Conservation (phyloP, 2,329 filamentous ascomycete species). For the Chrysosporium queenslandicum region DNA sequence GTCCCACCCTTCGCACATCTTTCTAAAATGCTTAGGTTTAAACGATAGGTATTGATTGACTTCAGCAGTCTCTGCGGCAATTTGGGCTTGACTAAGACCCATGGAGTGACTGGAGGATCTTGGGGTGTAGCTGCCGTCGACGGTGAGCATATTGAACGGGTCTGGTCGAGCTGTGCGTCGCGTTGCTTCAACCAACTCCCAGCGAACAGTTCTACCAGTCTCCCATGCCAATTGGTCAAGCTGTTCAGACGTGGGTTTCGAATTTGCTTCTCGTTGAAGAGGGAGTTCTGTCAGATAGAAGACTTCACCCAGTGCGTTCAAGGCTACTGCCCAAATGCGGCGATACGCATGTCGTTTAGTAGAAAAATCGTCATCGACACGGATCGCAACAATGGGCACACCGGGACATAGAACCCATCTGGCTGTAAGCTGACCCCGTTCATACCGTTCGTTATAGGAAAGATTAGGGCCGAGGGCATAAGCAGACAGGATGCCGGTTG, state of each 20-base stretch:
- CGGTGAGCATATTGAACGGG: slow-evolving; percentile 57
- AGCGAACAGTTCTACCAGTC: slow-evolving; percentile 65
- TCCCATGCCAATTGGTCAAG: slow-evolving; percentile 63
- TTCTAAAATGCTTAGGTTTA: slow-evolving; percentile 67
- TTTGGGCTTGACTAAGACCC: slow-evolving; percentile 59
- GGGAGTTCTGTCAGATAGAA: slow-evolving; percentile 73
- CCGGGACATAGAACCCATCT: slow-evolving; percentile 87
- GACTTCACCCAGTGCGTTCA: slow-evolving; percentile 88
- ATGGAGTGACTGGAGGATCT: slow-evolving; percentile 65
- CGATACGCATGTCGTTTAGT: slow-evolving; percentile 56
- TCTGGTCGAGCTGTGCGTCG: slow-evolving; percentile 62
- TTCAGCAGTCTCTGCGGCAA: slow-evolving; percentile 66
- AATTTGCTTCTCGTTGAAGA: slow-evolving; percentile 42
- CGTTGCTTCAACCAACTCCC: slow-evolving; percentile 71
- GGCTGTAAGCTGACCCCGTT: slow-evolving; percentile 68
- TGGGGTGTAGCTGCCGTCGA: slow-evolving; percentile 69
- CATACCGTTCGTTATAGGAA: slow-evolving; percentile 52
- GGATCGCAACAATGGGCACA: slow-evolving; percentile 76
- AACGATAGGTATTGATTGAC: slow-evolving; percentile 66
- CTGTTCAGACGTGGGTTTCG: slow-evolving; percentile 41
- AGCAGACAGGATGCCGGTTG: slow-evolving; percentile 68
- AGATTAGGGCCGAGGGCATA: slow-evolving; percentile 62
- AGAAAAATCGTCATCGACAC: slow-evolving; percentile 74
- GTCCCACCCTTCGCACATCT: slow-evolving; percentile 75
- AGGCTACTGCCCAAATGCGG: slow-evolving; percentile 79